Conservation (phyloP, 805 yeast species). For the Cyberlindnera maritima region DNA sequence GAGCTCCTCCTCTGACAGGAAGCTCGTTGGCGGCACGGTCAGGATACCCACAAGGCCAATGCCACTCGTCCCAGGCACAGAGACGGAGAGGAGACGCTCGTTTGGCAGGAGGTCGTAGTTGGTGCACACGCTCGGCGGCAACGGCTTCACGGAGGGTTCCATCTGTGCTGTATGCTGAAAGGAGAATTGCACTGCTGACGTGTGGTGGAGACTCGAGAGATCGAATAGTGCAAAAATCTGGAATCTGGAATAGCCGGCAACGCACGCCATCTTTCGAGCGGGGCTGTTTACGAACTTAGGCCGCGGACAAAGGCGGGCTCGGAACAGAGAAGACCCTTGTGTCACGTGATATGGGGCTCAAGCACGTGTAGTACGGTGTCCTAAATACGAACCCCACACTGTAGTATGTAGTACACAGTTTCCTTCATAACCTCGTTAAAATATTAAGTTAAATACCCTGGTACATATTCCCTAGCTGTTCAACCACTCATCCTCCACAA, state of each 20-base stretch:
- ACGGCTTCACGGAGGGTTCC: conserved; percentile 12
- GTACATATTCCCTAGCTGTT: conserved; percentile 2
- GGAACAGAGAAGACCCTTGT: too few species aligned
- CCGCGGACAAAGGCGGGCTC: background rate
- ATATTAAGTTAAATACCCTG: background rate
- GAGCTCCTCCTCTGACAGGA: conserved; percentile 21
- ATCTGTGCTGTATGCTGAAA: too few species aligned
- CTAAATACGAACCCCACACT: too few species aligned
- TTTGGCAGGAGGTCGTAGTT: conserved; percentile 23
- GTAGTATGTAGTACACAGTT: too few species aligned
- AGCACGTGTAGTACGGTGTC: too few species aligned
- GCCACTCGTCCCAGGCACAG: conserved; percentile 22
- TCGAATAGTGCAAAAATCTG: too few species aligned
- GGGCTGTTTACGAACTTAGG: background rate
- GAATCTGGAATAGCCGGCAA: too few species aligned
- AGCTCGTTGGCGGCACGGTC: conserved; percentile 32
- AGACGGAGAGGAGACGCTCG: conserved; percentile 27
- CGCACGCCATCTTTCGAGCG: too few species aligned
- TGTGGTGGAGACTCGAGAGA: too few species aligned
- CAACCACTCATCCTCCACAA: conserved; percentile 72
- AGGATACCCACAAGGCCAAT: conserved; percentile 37
- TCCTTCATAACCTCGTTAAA: background rate
- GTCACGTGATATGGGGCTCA: too few species aligned
- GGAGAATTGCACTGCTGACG: too few species aligned
- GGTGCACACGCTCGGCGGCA: conserved; percentile 21